Percentiles rank a stretch among this genome's conserved stretches.
Conservation (phyloP, 768 basidiomycete genomes). For the Cubamyces lactineus region DNA sequence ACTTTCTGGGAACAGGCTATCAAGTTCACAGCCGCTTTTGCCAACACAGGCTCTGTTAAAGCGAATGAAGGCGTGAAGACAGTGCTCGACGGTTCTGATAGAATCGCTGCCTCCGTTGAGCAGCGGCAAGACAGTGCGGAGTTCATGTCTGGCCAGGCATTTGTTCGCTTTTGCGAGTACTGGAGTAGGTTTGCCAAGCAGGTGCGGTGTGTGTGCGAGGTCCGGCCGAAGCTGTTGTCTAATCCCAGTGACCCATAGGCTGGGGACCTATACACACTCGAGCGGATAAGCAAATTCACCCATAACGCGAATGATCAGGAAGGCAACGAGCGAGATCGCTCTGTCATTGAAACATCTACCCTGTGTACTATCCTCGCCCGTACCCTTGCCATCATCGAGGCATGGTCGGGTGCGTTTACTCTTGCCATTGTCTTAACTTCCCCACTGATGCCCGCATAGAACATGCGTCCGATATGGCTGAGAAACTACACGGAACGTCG, state of each 20-base stretch:
- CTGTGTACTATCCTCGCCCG: conserved; percentile 50
- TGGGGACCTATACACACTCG: conserved; percentile 38
- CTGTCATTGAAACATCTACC: conserved; percentile 32
- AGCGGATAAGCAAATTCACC: conserved; percentile 40
- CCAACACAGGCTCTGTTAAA: conserved; percentile 10
- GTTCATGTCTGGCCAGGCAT: conserved; percentile 56
- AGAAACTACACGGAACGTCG: conserved; percentile 12
- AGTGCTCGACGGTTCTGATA: conserved; percentile 48
- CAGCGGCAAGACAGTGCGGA: conserved; percentile 36
- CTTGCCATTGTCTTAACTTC: not conserved
- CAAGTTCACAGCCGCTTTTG: conserved; percentile 52
- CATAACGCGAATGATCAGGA: conserved; percentile 1
- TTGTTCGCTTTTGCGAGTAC: conserved; percentile 68
- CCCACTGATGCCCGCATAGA: conserved; percentile 8
- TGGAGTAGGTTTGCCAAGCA: conserved; percentile 70
- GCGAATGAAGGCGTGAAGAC: conserved; percentile 40
- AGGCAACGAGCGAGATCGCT: conserved; percentile 38
- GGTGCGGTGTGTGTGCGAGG: conserved; percentile 41
- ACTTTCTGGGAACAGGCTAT: conserved; percentile 74
- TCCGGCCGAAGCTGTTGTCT: too few relatives aligned
- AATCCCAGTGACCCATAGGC: conserved; percentile 5
- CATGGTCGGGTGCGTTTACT: conserved; percentile 28
- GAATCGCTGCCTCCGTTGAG: conserved; percentile 47
- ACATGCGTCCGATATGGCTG: not conserved
- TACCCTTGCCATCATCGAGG: conserved; percentile 44